Evolutionary conservation across 306 rosid genomes (phyloP).

Genomic region (Sindora glabra): DNA sequence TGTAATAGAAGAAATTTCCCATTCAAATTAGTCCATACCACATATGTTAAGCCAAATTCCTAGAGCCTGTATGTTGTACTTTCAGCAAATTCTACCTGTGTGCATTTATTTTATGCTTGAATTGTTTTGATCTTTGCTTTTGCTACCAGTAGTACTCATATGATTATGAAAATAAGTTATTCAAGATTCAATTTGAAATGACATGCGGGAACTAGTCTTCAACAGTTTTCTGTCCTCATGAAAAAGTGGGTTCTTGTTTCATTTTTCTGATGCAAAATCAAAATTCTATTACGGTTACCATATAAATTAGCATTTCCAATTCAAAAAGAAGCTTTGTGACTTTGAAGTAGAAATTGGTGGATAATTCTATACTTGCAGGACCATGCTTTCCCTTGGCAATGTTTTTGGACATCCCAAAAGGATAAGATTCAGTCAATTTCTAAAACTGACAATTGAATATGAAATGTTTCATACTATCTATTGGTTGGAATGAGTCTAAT

Average conservation of each 20-base stretch:
- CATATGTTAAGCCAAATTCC: not conserved
- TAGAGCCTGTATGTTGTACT: not conserved
- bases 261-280: not conserved
- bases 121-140: not conserved
- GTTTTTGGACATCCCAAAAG: not conserved
- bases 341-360: not conserved
- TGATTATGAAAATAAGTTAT: not conserved
- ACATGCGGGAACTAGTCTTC: not conserved
- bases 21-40: not conserved
- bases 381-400: not conserved
- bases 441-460: not conserved
- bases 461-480: slow-evolving; percentile 15
- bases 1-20: too few species aligned
- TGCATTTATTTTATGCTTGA: not conserved
- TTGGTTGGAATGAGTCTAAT: not conserved
- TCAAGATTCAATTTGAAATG: not conserved
- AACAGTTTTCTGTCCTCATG: not conserved
- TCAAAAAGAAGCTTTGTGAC: not conserved
- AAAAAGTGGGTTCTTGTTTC: not conserved
- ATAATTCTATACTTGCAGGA: not conserved
- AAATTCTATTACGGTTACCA: not conserved
- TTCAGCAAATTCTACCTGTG: not conserved
- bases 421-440: not conserved
- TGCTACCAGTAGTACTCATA: not conserved
- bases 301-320: not conserved